Percentiles rank a stretch among this genome's conserved stretches.
phyloP scores from a whole-genome alignment of 192 early-diverging fungal species.

The Dimargaris cristalligena region DNA sequence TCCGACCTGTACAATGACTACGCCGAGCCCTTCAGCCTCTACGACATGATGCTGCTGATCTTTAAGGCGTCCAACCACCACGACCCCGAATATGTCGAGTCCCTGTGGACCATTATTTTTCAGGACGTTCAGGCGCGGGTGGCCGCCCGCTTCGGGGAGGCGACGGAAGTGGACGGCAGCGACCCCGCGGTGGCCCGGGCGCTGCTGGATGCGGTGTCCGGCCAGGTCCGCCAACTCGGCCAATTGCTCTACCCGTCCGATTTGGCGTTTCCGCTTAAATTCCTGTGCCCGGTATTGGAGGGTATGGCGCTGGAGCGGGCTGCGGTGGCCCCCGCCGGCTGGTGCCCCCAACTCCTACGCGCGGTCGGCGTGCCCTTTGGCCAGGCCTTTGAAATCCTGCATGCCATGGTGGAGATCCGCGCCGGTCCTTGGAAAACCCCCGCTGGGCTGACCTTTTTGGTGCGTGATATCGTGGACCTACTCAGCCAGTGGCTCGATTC shows the following conservation, averaged over 20 bases:
- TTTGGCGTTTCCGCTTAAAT: slow-evolving; percentile 19
- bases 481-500: slow-evolving; percentile 3
- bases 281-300: slow-evolving; percentile 13
- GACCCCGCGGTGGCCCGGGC: neutral
- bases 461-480: slow-evolving; percentile 1
- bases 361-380: slow-evolving; percentile 17
- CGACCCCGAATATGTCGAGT: slow-evolving; percentile 19
- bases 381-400: slow-evolving; percentile 21
- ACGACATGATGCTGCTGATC: slow-evolving; percentile 32
- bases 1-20: slow-evolving; percentile 33
- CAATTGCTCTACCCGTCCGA: slow-evolving; percentile 21
- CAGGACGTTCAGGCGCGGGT: slow-evolving; percentile 18
- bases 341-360: slow-evolving; percentile 13
- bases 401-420: slow-evolving; percentile 11
- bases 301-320: slow-evolving; percentile 12
- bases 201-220: neutral
- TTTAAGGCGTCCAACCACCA: slow-evolving; percentile 37
- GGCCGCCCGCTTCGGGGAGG: slow-evolving; percentile 16
- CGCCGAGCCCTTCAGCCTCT: slow-evolving; percentile 29
- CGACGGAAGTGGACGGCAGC: slow-evolving; percentile 16
- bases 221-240: slow-evolving; percentile 14
- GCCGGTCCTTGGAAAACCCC: neutral
- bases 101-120: slow-evolving; percentile 19
- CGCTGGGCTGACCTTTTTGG: neutral
- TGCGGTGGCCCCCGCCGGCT: slow-evolving; percentile 15